These are phyloP conservation scores for Bolboschoenoplectus hybrid DNA, from an alignment of 202 grass and related monocot genomes.

Conservation along the genomic window DNA sequence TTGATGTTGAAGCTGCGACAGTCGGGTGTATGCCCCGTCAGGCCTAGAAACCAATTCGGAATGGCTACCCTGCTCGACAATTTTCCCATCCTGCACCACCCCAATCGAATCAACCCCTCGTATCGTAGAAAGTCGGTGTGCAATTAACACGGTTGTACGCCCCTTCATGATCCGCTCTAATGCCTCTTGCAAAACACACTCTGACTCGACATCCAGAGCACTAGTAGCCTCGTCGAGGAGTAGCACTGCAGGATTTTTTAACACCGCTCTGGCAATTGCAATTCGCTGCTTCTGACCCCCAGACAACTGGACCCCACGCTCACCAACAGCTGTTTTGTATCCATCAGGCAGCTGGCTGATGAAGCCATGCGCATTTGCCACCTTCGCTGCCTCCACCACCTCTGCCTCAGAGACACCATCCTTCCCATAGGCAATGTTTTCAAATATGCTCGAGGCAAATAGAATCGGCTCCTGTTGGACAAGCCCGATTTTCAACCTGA, in stretches of 20 bases:
- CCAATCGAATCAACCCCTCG: background rate
- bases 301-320: background rate
- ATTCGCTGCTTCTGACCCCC: conserved; percentile 19
- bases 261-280: conserved; percentile 12
- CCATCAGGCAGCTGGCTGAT: conserved; percentile 15
- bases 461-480: conserved; percentile 55
- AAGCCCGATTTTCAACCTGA: background rate
- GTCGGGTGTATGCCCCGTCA: conserved; percentile 56
- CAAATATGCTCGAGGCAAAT: conserved; percentile 70
- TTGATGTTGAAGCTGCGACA: background rate
- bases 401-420: conserved; percentile 69
- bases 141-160: background rate
- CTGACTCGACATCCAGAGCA: conserved; percentile 12
- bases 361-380: conserved; percentile 37
- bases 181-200: conserved; percentile 19
- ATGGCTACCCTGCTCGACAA: background rate
- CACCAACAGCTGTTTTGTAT: conserved; percentile 10
- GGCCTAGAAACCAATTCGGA: background rate
- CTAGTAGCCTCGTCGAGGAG: background rate
- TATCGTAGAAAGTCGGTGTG: conserved; percentile 11
- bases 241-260: background rate
- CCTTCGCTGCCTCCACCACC: conserved; percentile 53
- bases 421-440: conserved; percentile 80
- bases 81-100: background rate
- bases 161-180: conserved; percentile 22